Conservation (phyloP, 768 basidiomycete genomes). For the Boletus vermiculosoides region DNA sequence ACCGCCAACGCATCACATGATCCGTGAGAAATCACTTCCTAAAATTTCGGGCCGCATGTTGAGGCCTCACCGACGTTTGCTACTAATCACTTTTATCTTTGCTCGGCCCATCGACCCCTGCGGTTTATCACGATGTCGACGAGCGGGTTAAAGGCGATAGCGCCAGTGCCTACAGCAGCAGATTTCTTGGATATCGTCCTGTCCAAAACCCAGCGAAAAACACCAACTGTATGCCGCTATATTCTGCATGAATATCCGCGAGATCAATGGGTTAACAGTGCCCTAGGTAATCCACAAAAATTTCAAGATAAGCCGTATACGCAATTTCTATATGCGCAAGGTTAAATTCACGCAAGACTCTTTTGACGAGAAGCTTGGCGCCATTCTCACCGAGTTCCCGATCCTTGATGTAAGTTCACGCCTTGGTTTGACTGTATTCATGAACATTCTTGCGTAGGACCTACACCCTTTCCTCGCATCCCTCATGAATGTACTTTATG, state of each 20-base stretch:
- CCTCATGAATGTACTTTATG: slow-evolving; percentile 97
- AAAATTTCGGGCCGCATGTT: slow-evolving; percentile 10
- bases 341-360: slow-evolving; percentile 98
- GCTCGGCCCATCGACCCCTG: slow-evolving; percentile 1
- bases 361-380: slow-evolving; percentile 93
- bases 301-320: slow-evolving; percentile 98
- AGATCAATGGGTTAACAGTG: slow-evolving; percentile 2
- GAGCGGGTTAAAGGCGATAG: slow-evolving; percentile 92
- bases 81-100: slow-evolving; percentile 10
- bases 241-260: not conserved
- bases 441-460: slow-evolving; percentile 46
- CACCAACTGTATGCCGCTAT: slow-evolving; percentile 68
- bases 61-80: not conserved
- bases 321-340: slow-evolving; percentile 99
- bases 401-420: slow-evolving; percentile 81
- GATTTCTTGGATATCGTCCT: slow-evolving; percentile 95
- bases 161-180: slow-evolving; percentile 94
- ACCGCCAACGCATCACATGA: slow-evolving; percentile 6
- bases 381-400: slow-evolving; percentile 94
- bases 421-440: not conserved
- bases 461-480: slow-evolving; percentile 96
- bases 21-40: slow-evolving; percentile 11
- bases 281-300: slow-evolving; percentile 95
- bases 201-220: slow-evolving; percentile 95
- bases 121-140: slow-evolving; percentile 56